Evolutionary conservation across 73 alveolate species (phyloP).

Genomic region (Paramecium caudatum): DNA sequence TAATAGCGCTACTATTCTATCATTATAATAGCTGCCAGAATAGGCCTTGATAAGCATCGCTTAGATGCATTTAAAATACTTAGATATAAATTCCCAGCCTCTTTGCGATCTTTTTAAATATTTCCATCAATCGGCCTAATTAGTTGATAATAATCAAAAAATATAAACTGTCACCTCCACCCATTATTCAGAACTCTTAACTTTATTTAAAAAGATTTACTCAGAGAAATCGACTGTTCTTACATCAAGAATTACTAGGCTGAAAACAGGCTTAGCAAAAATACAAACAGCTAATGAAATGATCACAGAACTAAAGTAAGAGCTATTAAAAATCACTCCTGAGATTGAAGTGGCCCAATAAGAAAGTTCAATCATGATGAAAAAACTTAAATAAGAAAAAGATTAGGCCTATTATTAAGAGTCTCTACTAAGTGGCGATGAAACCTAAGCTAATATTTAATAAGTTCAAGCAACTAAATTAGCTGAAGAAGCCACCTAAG

Average conservation of each 20-base stretch:
- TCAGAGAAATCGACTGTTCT: slow-evolving; percentile 90
- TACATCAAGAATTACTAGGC: slow-evolving; percentile 87
- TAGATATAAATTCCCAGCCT: neutral
- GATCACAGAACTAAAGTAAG: slow-evolving; percentile 90
- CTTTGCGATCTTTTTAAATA: slow-evolving; percentile 77
- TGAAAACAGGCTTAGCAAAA: slow-evolving; percentile 92
- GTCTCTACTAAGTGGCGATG: slow-evolving; percentile 63
- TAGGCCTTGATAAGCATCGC: slow-evolving; percentile 58
- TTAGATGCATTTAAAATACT: slow-evolving; percentile 20
- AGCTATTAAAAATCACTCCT: slow-evolving; percentile 95
- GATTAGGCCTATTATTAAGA: slow-evolving; percentile 82
- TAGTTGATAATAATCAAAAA: slow-evolving; percentile 12
- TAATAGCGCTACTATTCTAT: slow-evolving; percentile 97
- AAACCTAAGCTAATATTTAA: slow-evolving; percentile 57
- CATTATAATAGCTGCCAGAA: slow-evolving; percentile 97
- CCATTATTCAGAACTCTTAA: slow-evolving; percentile 89
- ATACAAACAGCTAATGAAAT: slow-evolving; percentile 96
- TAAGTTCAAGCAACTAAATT: slow-evolving; percentile 69
- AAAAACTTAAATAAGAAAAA: slow-evolving; percentile 91
- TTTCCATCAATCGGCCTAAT: slow-evolving; percentile 80
- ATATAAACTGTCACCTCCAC: slow-evolving; percentile 93
- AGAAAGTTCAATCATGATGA: slow-evolving; percentile 94
- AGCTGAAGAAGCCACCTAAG: slow-evolving; percentile 63
- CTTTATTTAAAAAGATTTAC: slow-evolving; percentile 91
- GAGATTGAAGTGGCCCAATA: slow-evolving; percentile 95